Evolutionary conservation across 768 basidiomycete species (phyloP), one percentile per base, ranked within the genome.

Genomic region (Suillus tomentosus): DNA sequence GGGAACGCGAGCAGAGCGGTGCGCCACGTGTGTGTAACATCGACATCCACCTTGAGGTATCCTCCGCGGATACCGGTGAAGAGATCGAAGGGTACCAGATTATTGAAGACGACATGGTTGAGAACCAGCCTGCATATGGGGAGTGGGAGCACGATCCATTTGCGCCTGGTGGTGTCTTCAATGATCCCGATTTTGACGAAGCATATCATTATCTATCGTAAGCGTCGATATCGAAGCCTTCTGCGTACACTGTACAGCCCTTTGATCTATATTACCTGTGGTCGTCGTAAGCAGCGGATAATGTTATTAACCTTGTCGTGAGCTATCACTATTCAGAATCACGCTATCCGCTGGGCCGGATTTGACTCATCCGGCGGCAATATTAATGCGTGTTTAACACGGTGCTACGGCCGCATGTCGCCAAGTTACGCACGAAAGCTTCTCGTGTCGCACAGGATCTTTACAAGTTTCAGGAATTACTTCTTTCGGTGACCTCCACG

Each of bases 171-270:
- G 78, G 78, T 8, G 73, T 63, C 3, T 79, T 79, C 60, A 76
- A 80, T 60, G 78, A 80, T 64, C 74, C 76, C 6, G 66, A 69
- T 15, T 80, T 79, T 53, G 79, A 80, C 67, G 71, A 69, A 17
- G 67, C 64, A 37, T 75, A 73, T 67, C 3, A 7, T 42, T 19
- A 13, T 17, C 10, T 58, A 27, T 42, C 40, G 19, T 58, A 58
- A 2, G 40, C n/a, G 1, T 22, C 62, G 43, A 31, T 14, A 2
- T 22, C 62, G 36, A 31, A 31, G 31, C 31, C 42, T 58, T 53
- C 51, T 31, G 27, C 10, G 27, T 31, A 53, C 5, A 10, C 4
- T 34, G 19, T 54, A 36, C 19, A 36, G 5, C 31, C 19, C 31
- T 53, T 34, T 5, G 51, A 53, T 34, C 17, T 36, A 54, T 54